phyloP scores from a whole-genome alignment of 148 eudicot species.

The Dianthus caryophyllus region DNA sequence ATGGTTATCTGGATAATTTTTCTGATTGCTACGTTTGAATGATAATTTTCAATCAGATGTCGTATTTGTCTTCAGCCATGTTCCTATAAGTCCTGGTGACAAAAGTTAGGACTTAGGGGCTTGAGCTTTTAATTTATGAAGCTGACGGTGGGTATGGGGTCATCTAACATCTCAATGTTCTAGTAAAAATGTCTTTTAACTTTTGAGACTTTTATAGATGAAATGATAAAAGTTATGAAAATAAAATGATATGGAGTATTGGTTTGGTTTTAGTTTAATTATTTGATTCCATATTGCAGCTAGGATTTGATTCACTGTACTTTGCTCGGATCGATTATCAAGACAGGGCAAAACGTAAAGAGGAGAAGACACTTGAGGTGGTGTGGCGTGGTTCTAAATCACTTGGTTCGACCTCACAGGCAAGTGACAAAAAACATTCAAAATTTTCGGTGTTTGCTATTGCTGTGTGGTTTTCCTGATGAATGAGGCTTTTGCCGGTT shows the following conservation, averaged over 20 bases:
- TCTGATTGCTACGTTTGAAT: not conserved
- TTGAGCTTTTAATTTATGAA: not conserved
- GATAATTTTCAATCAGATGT: not conserved
- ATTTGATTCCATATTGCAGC: constrained; percentile 30
- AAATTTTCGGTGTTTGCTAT: not conserved
- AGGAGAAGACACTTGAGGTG: constrained; percentile 62
- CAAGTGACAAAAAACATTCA: constrained; percentile 8
- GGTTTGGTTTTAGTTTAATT: not conserved
- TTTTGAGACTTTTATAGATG: not conserved
- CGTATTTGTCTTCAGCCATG: not conserved
- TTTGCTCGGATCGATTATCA: constrained; percentile 82
- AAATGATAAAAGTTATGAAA: not conserved
- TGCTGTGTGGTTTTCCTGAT: not conserved
- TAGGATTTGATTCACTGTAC: constrained; percentile 71
- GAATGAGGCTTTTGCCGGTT: not conserved
- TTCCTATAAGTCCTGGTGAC: not conserved
- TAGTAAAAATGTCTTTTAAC: not conserved
- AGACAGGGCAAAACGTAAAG: constrained; percentile 68
- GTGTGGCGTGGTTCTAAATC: constrained; percentile 73
- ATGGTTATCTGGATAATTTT: not conserved
- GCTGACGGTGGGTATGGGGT: not conserved
- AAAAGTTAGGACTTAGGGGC: not conserved
- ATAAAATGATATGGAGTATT: not conserved
- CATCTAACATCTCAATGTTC: not conserved
- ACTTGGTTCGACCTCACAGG: constrained; percentile 74